Percentiles rank a stretch among this genome's conserved stretches.
Evolutionary conservation across 2,329 filamentous ascomycete genomes (phyloP).

Genomic region (Paecilomyces variotii): DNA sequence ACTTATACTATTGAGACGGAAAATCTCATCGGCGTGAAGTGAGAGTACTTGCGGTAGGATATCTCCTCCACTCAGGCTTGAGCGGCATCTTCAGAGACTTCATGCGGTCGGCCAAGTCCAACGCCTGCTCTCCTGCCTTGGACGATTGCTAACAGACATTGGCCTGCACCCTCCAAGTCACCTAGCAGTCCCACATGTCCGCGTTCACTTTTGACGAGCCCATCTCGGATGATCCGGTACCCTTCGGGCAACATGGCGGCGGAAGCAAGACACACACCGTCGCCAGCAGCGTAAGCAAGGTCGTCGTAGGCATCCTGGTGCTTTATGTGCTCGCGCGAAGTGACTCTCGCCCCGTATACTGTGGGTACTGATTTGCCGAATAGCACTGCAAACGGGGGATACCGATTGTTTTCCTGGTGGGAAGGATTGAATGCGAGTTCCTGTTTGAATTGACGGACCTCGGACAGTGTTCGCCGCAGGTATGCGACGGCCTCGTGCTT

Average conservation of each 20-base stretch:
- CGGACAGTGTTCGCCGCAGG: slow-evolving; percentile 63
- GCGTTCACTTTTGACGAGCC: slow-evolving; percentile 68
- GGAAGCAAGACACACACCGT: slow-evolving; percentile 79
- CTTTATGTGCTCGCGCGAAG: slow-evolving; percentile 63
- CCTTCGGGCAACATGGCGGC: slow-evolving; percentile 79
- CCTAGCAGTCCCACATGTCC: slow-evolving; percentile 84
- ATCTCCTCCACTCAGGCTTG: neutral
- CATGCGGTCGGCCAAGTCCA: slow-evolving; percentile 47
- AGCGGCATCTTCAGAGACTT: neutral
- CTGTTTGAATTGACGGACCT: slow-evolving; percentile 65
- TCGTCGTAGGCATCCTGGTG: slow-evolving; percentile 76
- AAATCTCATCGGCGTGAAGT: neutral
- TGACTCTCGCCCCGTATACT: slow-evolving; percentile 71
- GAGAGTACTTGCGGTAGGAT: neutral
- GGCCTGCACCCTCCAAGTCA: slow-evolving; percentile 72
- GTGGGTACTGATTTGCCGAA: slow-evolving; percentile 85
- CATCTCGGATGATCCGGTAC: slow-evolving; percentile 65
- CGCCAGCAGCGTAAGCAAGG: slow-evolving; percentile 75
- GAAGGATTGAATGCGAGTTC: slow-evolving; percentile 57
- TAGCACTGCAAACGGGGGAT: slow-evolving; percentile 74
- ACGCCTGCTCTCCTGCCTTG: slow-evolving; percentile 64
- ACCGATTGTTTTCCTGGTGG: slow-evolving; percentile 59
- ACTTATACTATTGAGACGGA: neutral
- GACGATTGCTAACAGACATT: slow-evolving; percentile 60
- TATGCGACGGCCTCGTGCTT: slow-evolving; percentile 55